Evolutionary conservation across 495 filamentous ascomycete genomes (phyloP).

Genomic region (Neurospora cerealis): DNA sequence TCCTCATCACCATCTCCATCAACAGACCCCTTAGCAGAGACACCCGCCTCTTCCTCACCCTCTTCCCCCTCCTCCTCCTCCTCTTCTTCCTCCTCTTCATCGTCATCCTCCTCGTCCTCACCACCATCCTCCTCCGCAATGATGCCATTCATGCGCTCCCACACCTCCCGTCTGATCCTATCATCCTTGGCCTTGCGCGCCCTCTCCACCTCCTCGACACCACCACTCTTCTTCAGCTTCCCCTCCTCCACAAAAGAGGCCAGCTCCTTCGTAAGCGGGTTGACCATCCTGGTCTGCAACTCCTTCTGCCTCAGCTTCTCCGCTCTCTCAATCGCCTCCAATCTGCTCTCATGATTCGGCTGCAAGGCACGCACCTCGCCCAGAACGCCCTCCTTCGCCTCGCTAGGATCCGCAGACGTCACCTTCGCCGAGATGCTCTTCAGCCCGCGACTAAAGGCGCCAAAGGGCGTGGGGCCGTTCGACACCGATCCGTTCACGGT

Average conservation of each 20-base stretch:
- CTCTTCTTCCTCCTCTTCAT: neutral
- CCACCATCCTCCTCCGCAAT: constrained; percentile 18
- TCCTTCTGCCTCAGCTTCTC: constrained; percentile 84
- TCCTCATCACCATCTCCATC: neutral
- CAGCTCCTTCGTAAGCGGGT: constrained; percentile 82
- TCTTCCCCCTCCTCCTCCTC: neutral
- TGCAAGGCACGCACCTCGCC: constrained; percentile 90
- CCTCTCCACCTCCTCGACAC: constrained; percentile 87
- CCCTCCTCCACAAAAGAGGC: constrained; percentile 83
- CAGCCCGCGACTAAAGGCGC: constrained; percentile 48
- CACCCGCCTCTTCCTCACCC: neutral
- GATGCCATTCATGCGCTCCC: constrained; percentile 56
- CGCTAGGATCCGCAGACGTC: constrained; percentile 53
- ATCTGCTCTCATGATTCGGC: constrained; percentile 84
- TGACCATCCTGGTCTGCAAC: constrained; percentile 63
- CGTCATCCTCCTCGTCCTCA: constrained; percentile 9
- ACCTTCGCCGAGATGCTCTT: constrained; percentile 44
- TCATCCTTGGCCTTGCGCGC: constrained; percentile 81
- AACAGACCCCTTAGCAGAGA: neutral
- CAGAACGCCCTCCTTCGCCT: constrained; percentile 82
- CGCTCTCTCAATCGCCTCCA: constrained; percentile 92
- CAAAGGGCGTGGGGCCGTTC: constrained; percentile 33
- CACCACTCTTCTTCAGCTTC: constrained; percentile 88
- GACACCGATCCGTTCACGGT: constrained; percentile 25
- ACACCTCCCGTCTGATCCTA: constrained; percentile 72